Conservation (phyloP, 148 eudicot species). For the Silene conica region DNA sequence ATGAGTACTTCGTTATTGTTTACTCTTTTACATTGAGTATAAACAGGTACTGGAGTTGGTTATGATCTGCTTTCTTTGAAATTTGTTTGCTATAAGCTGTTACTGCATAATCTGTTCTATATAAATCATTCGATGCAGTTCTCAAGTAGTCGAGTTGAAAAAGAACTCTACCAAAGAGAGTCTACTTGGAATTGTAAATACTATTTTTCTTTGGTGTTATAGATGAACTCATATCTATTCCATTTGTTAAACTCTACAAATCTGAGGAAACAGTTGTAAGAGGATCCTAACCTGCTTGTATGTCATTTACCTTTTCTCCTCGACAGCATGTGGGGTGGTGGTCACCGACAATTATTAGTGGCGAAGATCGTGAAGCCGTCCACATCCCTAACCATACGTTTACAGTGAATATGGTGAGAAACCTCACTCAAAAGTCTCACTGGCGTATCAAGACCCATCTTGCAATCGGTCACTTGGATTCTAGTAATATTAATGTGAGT, state of each 20-base stretch:
- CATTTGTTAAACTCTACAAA: background rate
- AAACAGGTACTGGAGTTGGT: background rate
- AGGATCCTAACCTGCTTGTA: background rate
- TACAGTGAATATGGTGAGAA: constrained; percentile 85
- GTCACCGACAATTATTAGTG: constrained; percentile 92
- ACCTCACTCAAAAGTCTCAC: constrained; percentile 85
- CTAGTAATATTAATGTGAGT: constrained; percentile 77
- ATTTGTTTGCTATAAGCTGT: background rate
- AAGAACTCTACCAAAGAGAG: background rate
- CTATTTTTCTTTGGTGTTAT: background rate
- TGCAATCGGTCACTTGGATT: constrained; percentile 83
- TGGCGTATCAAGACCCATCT: constrained; percentile 96
- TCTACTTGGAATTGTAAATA: background rate
- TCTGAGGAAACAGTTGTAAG: background rate
- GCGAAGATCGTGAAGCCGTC: constrained; percentile 94
- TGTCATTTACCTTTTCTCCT: constrained; percentile 6
- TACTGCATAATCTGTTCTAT: background rate
- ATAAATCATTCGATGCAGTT: too few relatives aligned
- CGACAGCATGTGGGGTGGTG: constrained; percentile 95
- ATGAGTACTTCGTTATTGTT: too few relatives aligned
- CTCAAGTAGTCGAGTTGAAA: background rate
- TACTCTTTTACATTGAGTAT: constrained; percentile 3
- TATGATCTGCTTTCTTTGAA: background rate
- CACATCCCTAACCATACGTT: constrained; percentile 95
- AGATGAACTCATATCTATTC: too few relatives aligned